These are phyloP conservation scores for Salinomyces thailandicus DNA, from an alignment of 2,329 filamentous ascomycete species.

Conservation along the genomic window DNA sequence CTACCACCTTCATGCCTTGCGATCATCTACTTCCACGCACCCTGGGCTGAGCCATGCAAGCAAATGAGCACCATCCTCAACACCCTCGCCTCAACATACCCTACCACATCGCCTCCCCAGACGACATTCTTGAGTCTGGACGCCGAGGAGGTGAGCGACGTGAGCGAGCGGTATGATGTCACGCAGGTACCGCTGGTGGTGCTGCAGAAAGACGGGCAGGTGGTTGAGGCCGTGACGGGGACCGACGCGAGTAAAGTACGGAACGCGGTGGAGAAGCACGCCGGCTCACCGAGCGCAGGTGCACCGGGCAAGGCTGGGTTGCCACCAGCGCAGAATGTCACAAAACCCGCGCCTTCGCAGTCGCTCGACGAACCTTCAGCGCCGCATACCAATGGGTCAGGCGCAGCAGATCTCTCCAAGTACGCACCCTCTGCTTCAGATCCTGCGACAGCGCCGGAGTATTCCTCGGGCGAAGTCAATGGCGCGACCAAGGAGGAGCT, in stretches of 20 bases:
- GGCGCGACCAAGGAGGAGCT: conserved; percentile 64
- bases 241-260: conserved; percentile 81
- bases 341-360: conserved; percentile 33
- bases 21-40: conserved; percentile 87
- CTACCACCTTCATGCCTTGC: conserved; percentile 62
- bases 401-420: conserved; percentile 27
- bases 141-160: conserved; percentile 84
- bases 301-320: conserved; percentile 27
- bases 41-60: conserved; percentile 91
- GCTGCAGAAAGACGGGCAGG: conserved; percentile 61
- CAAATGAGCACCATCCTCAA: conserved; percentile 84
- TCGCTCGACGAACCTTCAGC: conserved; percentile 9
- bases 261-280: conserved; percentile 73
- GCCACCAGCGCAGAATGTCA: conserved; percentile 34
- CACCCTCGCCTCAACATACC: conserved; percentile 78
- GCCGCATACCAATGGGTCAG: conserved; percentile 24
- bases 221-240: conserved; percentile 78
- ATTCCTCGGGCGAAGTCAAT: conserved; percentile 30
- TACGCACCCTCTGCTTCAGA: conserved; percentile 36
- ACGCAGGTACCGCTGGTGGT: conserved; percentile 90
- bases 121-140: conserved; percentile 85
- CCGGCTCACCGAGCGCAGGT: conserved; percentile 28
- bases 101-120: conserved; percentile 50
- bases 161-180: conserved; percentile 87
- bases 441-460: conserved; percentile 38